Evolutionary conservation across 768 basidiomycete genomes (phyloP).

Genomic region (Boletus rubescentipes): DNA sequence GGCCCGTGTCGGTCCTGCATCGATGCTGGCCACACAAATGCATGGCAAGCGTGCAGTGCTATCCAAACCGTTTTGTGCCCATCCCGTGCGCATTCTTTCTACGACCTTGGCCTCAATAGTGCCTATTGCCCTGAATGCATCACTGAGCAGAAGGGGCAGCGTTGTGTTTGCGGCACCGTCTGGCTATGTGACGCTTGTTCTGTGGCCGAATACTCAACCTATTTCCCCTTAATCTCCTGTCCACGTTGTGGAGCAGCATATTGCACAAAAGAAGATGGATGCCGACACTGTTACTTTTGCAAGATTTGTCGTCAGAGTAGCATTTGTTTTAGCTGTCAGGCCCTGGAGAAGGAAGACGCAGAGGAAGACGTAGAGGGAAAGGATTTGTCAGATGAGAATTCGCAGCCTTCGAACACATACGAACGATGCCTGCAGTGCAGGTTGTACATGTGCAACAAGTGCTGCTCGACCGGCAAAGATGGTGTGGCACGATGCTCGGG

Average conservation of each 20-base stretch:
- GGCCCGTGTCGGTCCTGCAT: neutral
- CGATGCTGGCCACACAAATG: neutral
- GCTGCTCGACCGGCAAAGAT: neutral
- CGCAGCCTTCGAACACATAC: too few species aligned
- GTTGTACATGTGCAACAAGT: neutral
- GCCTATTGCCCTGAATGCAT: slow-evolving; percentile 1
- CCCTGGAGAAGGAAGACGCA: neutral
- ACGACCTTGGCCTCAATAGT: neutral
- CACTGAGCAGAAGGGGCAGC: neutral
- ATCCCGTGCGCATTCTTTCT: neutral
- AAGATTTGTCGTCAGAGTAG: neutral
- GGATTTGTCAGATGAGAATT: neutral
- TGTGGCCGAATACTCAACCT: too few species aligned
- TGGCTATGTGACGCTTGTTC: neutral
- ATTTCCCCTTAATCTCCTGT: neutral
- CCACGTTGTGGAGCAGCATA: neutral
- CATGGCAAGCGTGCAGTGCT: neutral
- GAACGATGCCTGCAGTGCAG: neutral
- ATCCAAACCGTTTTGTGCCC: too few species aligned
- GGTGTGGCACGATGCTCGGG: neutral
- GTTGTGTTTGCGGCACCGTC: neutral
- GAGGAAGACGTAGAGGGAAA: neutral
- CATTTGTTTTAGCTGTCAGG: neutral
- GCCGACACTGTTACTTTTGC: neutral
- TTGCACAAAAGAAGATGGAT: neutral